Evolutionary conservation across 202 grass and related monocot species (phyloP), one percentile per base, ranked within the genome.

Genomic region (Zoysia matrella): DNA sequence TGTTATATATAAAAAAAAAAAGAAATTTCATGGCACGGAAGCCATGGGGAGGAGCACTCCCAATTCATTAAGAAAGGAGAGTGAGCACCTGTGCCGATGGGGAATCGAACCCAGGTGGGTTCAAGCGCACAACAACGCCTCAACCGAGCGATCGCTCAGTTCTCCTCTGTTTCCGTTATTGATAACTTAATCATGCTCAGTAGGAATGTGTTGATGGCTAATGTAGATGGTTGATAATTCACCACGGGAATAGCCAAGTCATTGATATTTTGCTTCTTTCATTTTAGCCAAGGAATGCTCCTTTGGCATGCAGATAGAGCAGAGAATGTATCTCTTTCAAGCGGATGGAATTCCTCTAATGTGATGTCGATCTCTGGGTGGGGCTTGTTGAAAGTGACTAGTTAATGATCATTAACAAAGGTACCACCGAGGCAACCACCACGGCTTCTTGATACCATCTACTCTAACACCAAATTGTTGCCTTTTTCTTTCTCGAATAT

Each of bases 361-460:
- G 77, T 66, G 75, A 70, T 71, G 12, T 71, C 7, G 2, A 52
- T 64, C 22, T 42, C n/a, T 3, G 53, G 47, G 4, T 47, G 53
- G 40, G 7, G 16, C 4, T 57, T 75, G 3, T 55, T 15, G 41
- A 62, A 39, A 71, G 58, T 52, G 48, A 69, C 8, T 67, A 77
- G 22, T 56, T 86, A 47, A 73, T 55, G 40, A 77, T 73, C 51
- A 73, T 83, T 72, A 57, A 3, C 8, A 73, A 67, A 60, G 9
- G 36, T 14, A 57, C 55, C 42, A 47, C 51, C 0, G 14, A 57
- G 5, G 44, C 67, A 47, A 58, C 42, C 47, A 65, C 12, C 6
- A 2, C 6, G 62, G 44, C 52, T 68, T 68, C 52, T 61, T 61
- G 39, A 78, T 51, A 58, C 69, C 55, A 22, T 36, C 30, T 36